Evolutionary conservation across 768 basidiomycete genomes (phyloP).

Genomic region (Lentinula raphanica): DNA sequence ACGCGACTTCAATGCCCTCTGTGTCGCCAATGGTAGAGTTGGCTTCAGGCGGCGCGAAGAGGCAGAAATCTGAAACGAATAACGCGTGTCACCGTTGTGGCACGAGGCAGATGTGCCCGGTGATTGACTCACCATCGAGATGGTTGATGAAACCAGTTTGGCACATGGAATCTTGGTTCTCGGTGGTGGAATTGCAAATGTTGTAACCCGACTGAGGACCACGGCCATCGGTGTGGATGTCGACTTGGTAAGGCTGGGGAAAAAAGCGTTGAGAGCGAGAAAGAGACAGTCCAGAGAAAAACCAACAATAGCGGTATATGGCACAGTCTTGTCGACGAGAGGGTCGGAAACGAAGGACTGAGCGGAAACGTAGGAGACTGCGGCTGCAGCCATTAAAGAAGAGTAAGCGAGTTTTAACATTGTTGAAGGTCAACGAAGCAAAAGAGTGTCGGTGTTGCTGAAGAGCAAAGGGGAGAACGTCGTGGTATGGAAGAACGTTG

Average conservation of each 20-base stretch:
- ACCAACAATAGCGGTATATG: conserved; percentile 8
- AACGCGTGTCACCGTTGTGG: neutral
- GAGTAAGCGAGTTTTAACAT: conserved; percentile 7
- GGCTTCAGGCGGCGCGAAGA: conserved; percentile 46
- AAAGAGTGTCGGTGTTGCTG: conserved; percentile 1
- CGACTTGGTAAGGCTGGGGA: conserved; percentile 43
- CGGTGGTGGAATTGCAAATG: conserved; percentile 61
- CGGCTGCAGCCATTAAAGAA: conserved; percentile 2
- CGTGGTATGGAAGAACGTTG: neutral
- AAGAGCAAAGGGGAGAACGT: neutral
- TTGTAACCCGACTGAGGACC: conserved; percentile 59
- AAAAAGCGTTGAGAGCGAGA: neutral
- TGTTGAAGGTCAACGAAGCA: neutral
- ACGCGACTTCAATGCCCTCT: conserved; percentile 60
- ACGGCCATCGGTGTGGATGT: conserved; percentile 22
- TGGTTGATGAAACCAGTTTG: conserved; percentile 59
- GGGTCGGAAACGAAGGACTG: conserved; percentile 9
- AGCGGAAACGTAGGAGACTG: conserved; percentile 7
- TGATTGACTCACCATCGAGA: conserved; percentile 39
- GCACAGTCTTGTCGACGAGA: conserved; percentile 7
- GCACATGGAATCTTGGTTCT: conserved; percentile 50
- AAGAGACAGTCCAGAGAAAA: neutral
- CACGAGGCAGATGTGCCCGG: neutral
- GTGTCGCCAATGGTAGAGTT: conserved; percentile 51
- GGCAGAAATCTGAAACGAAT: conserved; percentile 44